Evolutionary conservation across 2,329 filamentous ascomycete species (phyloP), one percentile per base, ranked within the genome.

Genomic region (Coniella vitis): DNA sequence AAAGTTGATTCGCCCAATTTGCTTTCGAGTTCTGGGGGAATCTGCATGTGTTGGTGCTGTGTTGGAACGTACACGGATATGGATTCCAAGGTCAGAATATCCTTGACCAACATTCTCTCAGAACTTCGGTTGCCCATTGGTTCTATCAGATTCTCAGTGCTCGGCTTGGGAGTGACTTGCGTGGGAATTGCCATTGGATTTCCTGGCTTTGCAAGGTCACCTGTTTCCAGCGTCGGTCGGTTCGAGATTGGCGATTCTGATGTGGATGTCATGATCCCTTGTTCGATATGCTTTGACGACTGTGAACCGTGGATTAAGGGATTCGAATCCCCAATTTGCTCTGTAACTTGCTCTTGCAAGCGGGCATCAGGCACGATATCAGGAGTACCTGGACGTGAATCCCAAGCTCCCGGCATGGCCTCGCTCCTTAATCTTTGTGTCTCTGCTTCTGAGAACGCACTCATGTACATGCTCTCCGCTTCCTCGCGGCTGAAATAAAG

Each of bases 391-490:
- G 63, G 56, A 13, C 69, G 69, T 0, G 67, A 66, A 45, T 69
- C 72, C 77, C 76, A 80, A 4, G 66, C 66, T 5, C 76, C 76
- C 2, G 77, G 77, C 70, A 80, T 79, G 3, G 58, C 29, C 17
- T 16, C 54, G 17, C 56, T 56, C 14, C 44, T 59, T 16, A 61
- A 34, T 36, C 59, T 59, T 9, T 65, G 61, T 2, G 61, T 60
- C 31, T 67, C 62, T 2, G 65, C 62, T 21, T 75, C 67, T 2
- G 81, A 84, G 45, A 84, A 77, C 1, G 81, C 81, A 54, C 81
- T 91, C 82, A 90, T 84, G 58, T 93, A 94, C 83, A 94, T 87
- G 63, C 88, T 93, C 60, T 88, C 83, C 0, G 86, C 87, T 54
- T 91, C 86, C 53, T 89, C 85, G 51, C 89, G 86, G 32, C 79